Conservation (phyloP, 768 basidiomycete genomes). For the Boletus rex-veris region DNA sequence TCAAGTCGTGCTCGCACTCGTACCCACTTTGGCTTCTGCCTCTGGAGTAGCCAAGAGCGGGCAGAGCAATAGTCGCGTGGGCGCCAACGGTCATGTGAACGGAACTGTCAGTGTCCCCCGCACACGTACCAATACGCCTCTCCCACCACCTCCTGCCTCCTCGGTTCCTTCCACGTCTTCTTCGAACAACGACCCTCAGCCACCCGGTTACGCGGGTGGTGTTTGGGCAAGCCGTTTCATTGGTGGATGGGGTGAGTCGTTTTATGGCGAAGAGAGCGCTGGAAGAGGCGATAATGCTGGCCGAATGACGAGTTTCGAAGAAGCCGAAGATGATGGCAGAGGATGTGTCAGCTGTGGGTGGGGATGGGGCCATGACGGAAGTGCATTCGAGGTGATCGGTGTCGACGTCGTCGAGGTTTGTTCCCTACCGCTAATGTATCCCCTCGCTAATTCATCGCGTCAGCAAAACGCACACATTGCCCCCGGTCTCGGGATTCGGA, state of each 20-base stretch:
- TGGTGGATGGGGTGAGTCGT: constrained; percentile 40
- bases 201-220: constrained; percentile 27
- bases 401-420: constrained; percentile 64
- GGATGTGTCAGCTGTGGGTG: constrained; percentile 64
- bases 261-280: constrained; percentile 30
- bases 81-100: constrained; percentile 30
- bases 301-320: constrained; percentile 32
- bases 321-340: constrained; percentile 55
- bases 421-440: constrained; percentile 4
- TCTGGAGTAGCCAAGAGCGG: constrained; percentile 40
- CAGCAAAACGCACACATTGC: constrained; percentile 53
- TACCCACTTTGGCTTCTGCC: constrained; percentile 40
- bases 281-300: constrained; percentile 25
- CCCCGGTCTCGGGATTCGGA: constrained; percentile 54
- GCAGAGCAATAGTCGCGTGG: constrained; percentile 17
- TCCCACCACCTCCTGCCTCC: constrained; percentile 17
- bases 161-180: constrained; percentile 26
- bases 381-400: constrained; percentile 66
- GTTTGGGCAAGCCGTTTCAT: constrained; percentile 39
- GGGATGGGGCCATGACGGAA: constrained; percentile 79
- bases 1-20: constrained; percentile 38
- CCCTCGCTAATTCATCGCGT: constrained; percentile 1
- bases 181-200: constrained; percentile 24
- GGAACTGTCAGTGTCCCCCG: constrained; percentile 29
- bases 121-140: constrained; percentile 29